Evolutionary conservation across 2,329 filamentous ascomycete genomes (phyloP), one percentile per base, ranked within the genome.

Genomic region (Bretziella fagacearum): DNA sequence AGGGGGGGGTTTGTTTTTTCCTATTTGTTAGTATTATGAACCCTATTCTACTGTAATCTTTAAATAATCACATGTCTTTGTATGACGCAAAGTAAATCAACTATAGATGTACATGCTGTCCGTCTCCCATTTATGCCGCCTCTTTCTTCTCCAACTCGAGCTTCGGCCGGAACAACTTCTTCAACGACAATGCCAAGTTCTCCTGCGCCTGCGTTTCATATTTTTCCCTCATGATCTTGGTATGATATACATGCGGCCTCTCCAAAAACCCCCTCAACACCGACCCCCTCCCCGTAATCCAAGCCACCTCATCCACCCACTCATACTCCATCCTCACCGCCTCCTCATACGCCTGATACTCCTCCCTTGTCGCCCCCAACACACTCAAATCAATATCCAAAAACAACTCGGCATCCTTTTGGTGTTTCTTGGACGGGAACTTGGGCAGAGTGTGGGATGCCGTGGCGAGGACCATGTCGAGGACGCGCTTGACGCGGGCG

Each of bases 371-470:
- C 2, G 49, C 49, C 7, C 49, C 49, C 2, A 49, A 18, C 4
- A 51, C 36, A 22, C 43, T 27, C 36, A 49, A 37, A 18, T 51
- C 49, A 17, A 51, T 51, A 39, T 51, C 49, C 8, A 51, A 37
- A 29, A 51, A 51, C 30, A 51, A 37, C 40, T 48, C 46, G 3
- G 49, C 49, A 42, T 51, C 49, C 20, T 30, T 36, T n/a, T 46
- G 27, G 18, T 48, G 44, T 11, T 37, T 30, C 25, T 45, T 32
- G 8, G 43, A 27, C 2, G 36, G 7, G 29, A 46, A 49, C 18
- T 40, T 17, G 13, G 49, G 49, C 42, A 46, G 27, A 3, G 25
- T 35, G 37, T 51, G 46, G 2, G 35, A n/a, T 1, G 42, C 42
- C 15, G 50, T 49, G 3, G 46, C 42, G 20, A 49, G 5, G 22